These are phyloP conservation scores for Cystobasidium tubakii DNA, from an alignment of 768 basidiomycete genomes.

Conservation along the genomic window DNA sequence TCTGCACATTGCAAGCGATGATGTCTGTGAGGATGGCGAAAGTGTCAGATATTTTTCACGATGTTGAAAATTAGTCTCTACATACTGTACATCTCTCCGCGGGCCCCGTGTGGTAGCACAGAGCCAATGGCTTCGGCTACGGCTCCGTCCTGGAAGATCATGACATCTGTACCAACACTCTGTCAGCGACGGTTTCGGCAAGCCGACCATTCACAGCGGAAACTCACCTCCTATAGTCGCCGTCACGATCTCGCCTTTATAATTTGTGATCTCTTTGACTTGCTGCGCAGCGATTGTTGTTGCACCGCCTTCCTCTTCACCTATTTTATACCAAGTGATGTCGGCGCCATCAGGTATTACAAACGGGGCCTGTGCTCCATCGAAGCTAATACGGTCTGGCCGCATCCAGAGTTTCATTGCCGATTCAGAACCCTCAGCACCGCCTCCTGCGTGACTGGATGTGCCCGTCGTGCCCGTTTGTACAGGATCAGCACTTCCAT, in stretches of 20 bases:
- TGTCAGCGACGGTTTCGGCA: too few relatives aligned
- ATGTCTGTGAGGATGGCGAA: neutral
- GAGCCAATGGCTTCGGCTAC: constrained; percentile 4
- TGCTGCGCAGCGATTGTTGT: constrained; percentile 8
- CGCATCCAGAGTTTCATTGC: neutral
- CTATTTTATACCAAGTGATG: constrained; percentile 2
- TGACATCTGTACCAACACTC: neutral
- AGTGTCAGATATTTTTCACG: neutral
- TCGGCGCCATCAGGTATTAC: neutral
- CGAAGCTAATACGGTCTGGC: neutral
- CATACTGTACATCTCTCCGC: neutral
- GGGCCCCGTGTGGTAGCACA: neutral
- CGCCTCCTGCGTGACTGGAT: too few relatives aligned
- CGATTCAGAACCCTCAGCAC: too few relatives aligned
- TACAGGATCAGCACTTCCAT: too few relatives aligned
- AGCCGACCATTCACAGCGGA: neutral
- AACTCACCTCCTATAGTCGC: neutral
- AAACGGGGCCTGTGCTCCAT: neutral
- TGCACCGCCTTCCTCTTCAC: neutral
- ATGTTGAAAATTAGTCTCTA: neutral
- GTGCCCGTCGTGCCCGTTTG: too few relatives aligned
- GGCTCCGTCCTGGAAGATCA: neutral
- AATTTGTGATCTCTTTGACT: neutral
- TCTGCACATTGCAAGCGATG: constrained; percentile 11
- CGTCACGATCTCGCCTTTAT: neutral